Base-by-base conservation (phyloP, 805 yeast species). In the Metschnikowia picachoensis region DNA sequence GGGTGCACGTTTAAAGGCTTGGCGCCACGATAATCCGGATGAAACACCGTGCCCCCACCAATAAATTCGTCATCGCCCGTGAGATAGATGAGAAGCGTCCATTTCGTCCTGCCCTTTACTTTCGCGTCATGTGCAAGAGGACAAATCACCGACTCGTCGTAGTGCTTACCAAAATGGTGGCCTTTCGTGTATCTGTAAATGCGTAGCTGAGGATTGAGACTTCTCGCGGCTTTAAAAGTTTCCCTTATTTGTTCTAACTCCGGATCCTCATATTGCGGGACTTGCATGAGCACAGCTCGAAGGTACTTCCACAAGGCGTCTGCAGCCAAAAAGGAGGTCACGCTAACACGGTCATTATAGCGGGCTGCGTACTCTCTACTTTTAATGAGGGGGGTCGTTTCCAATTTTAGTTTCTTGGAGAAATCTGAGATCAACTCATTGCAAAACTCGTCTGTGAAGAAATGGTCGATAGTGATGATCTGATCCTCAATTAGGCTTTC, bases 21-120 rank as follows among this genome's bases (percentile, higher is more conserved):
- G 2, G 52, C 50, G 0, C 57, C 58, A 7, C 60, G 55, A 8
- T 31, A 27, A 14, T 59, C 58, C 3, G 67, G 67, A 49, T 80
- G 69, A 50, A 82, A 82, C 4, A 77, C 66, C 0, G 87, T 82
- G 15, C 76, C 81, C 0, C 87, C 87, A 13, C 86, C 87, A 9
- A 51, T 49, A 39, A 81, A 73, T 30, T 76, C 82, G 2, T 74
- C 78, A 25, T 66, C 81, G 2, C 84, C 85, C 1, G 80, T 75
- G 27, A 82, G 61, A 54, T 82, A 82, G 1, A 82, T 65, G 34
- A 82, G 61, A 17, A 82, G 59, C 0, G 87, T 82, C 86, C 86
- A 82, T 51, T 65, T 71, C 0, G 86, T 80, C 11, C 40, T 52
- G 0, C 81, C 80, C 27, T 48, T 53, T 13, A 27, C 10, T 2